A percentile compares a stretch with the other conserved stretches of the same genome.
These are phyloP conservation scores for Stellera chamaejasme DNA, from an alignment of 345 rosid species.

Conservation along the genomic window DNA sequence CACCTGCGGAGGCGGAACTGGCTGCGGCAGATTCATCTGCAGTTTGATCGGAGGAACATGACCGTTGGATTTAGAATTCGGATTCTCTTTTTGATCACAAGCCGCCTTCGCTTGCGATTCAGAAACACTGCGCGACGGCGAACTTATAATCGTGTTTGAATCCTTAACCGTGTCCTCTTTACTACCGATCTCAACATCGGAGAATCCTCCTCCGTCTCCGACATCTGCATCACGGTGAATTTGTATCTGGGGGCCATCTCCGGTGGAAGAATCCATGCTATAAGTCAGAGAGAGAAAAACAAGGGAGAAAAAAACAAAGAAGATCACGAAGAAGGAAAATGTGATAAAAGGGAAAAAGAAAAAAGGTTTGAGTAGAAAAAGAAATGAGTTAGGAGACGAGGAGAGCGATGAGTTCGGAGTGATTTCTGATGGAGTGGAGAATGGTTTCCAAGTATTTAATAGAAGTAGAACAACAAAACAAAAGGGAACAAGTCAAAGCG, in stretches of 20 bases:
- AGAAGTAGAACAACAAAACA: no score
- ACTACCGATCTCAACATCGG: neutral
- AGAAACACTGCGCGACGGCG: neutral
- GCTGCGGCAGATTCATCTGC: constrained; percentile 64
- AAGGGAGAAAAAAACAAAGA: neutral
- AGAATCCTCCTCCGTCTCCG: neutral
- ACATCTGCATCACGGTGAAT: no score
- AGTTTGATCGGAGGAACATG: constrained; percentile 29
- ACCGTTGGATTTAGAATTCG: neutral
- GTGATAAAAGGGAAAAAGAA: neutral
- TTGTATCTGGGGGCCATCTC: neutral
- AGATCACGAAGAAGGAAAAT: neutral
- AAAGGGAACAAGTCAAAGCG: no score
- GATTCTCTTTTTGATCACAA: constrained; percentile 10
- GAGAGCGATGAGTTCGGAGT: constrained; percentile 11
- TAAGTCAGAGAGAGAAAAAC: neutral
- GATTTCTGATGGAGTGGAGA: constrained; percentile 12
- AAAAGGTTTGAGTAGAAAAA: neutral
- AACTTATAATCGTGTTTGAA: neutral
- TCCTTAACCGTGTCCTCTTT: neutral
- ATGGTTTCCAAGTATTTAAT: neutral
- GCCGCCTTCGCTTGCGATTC: constrained; percentile 6
- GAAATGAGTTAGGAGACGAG: neutral
- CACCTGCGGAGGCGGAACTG: constrained; percentile 52
- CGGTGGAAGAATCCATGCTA: neutral